phyloP scores from a whole-genome alignment of 2,329 filamentous ascomycete genomes.

The Lachnellula arida region DNA sequence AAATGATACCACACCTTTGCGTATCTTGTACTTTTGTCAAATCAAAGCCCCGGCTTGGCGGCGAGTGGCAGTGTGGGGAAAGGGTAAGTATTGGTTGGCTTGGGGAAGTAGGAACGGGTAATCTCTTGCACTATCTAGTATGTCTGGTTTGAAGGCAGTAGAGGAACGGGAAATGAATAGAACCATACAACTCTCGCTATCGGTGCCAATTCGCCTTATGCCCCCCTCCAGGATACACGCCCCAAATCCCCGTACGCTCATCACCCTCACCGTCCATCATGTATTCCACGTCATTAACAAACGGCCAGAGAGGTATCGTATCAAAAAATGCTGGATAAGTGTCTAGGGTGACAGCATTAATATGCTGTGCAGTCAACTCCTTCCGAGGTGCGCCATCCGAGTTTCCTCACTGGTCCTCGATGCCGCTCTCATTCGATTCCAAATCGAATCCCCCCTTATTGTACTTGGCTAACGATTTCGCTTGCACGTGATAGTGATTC shows the following conservation, averaged over 20 bases:
- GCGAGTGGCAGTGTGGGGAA: not conserved
- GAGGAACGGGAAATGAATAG: slow-evolving; percentile 12
- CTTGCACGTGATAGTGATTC: slow-evolving; percentile 84
- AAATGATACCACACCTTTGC: not conserved
- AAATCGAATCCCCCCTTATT: slow-evolving; percentile 22
- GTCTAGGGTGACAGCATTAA: slow-evolving; percentile 13
- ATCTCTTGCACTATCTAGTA: slow-evolving; percentile 20
- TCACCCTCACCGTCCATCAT: slow-evolving; percentile 10
- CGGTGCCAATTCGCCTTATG: slow-evolving; percentile 19
- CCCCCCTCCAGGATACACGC: slow-evolving; percentile 9
- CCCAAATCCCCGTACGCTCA: slow-evolving; percentile 6
- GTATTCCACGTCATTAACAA: slow-evolving; percentile 23
- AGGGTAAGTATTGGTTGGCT: not conserved
- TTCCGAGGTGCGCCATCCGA: slow-evolving; percentile 12
- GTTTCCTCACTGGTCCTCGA: slow-evolving; percentile 6
- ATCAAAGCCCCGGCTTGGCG: not conserved
- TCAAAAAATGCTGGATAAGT: slow-evolving; percentile 22
- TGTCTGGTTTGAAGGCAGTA: slow-evolving; percentile 12
- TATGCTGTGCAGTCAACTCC: slow-evolving; percentile 15
- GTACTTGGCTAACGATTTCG: slow-evolving; percentile 86
- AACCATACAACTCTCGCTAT: slow-evolving; percentile 11
- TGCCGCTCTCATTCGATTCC: slow-evolving; percentile 10
- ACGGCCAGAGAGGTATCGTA: slow-evolving; percentile 25
- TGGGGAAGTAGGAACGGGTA: slow-evolving; percentile 3
- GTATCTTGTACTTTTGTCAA: not conserved